Evolutionary conservation across 2,329 filamentous ascomycete species (phyloP).

Genomic region (Aspergillus sp.): DNA sequence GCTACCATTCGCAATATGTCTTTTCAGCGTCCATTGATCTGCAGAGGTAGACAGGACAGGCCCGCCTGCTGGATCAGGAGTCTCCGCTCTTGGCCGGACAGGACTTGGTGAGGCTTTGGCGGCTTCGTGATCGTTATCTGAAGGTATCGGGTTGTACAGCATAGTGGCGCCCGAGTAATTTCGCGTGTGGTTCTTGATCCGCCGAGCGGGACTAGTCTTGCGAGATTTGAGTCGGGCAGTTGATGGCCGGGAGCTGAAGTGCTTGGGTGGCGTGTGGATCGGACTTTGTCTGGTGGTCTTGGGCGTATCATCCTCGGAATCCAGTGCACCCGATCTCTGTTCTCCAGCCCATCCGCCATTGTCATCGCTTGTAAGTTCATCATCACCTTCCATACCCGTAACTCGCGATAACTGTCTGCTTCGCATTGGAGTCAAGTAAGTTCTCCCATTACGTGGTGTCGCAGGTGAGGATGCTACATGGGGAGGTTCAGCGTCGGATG

Average conservation of each 20-base stretch:
- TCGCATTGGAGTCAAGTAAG: conserved; percentile 32
- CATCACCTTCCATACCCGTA: conserved; percentile 84
- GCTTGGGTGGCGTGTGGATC: conserved; percentile 35
- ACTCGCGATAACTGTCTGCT: conserved; percentile 56
- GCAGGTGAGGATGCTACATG: conserved; percentile 36
- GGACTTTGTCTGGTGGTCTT: conserved; percentile 18
- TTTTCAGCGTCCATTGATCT: conserved; percentile 49
- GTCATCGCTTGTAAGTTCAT: conserved; percentile 82
- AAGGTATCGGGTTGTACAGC: conserved; percentile 70
- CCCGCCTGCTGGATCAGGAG: conserved; percentile 39
- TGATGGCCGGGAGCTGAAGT: conserved; percentile 43
- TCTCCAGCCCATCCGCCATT: conserved; percentile 56
- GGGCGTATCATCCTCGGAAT: conserved; percentile 19
- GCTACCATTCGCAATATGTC: conserved; percentile 35
- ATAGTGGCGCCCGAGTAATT: conserved; percentile 82
- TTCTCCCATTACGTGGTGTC: conserved; percentile 37
- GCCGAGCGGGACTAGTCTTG: conserved; percentile 38
- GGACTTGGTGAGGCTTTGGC: conserved; percentile 26
- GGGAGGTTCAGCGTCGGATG: conserved; percentile 57
- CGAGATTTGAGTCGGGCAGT: conserved; percentile 45
- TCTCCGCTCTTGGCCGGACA: conserved; percentile 26
- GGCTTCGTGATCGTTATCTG: conserved; percentile 46
- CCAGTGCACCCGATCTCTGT: conserved; percentile 24
- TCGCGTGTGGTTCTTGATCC: conserved; percentile 60
- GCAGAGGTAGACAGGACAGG: conserved; percentile 41